phyloP scores from a whole-genome alignment of 768 basidiomycete genomes.

The Lentinula sp. region DNA sequence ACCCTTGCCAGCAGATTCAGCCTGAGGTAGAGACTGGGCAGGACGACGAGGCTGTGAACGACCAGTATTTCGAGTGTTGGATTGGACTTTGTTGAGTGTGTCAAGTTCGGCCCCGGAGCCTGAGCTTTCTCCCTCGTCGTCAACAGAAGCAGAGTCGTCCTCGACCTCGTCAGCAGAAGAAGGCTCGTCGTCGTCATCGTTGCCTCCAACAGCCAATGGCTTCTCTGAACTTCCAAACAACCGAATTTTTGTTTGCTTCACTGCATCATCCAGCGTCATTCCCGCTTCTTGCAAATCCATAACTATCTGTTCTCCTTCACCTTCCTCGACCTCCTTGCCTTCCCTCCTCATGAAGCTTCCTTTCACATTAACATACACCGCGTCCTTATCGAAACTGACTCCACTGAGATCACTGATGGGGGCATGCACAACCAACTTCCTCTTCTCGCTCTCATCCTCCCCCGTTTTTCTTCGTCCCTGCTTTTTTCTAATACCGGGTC shows the following conservation, averaged over 20 bases:
- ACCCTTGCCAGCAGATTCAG: constrained; percentile 12
- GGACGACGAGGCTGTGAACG: constrained; percentile 43
- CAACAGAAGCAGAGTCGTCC: constrained; percentile 19
- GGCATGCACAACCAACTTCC: constrained; percentile 86
- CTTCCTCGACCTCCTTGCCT: constrained; percentile 31
- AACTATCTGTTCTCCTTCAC: constrained; percentile 97
- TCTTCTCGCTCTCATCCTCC: constrained; percentile 96
- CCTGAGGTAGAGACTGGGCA: constrained; percentile 31
- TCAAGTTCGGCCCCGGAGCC: constrained; percentile 25
- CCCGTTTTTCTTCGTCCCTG: constrained; percentile 80
- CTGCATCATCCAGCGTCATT: constrained; percentile 76
- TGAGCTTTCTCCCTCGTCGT: constrained; percentile 21
- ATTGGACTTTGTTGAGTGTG: constrained; percentile 16
- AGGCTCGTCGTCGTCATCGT: constrained; percentile 23
- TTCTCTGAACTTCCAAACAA: constrained; percentile 80
- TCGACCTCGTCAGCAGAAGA: constrained; percentile 12
- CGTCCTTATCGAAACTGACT: constrained; percentile 95
- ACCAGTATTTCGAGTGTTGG: constrained; percentile 36
- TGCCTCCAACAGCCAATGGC: constrained; percentile 40
- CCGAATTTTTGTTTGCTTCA: constrained; percentile 75
- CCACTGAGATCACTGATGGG: constrained; percentile 99
- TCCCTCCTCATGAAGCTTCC: constrained; percentile 80
- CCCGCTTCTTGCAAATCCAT: constrained; percentile 89
- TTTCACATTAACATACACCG: constrained; percentile 96
- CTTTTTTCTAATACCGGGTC: constrained; percentile 97